These are phyloP conservation scores for Ustilago xerochloae DNA, from an alignment of 1,284 basidiomycete species.

Conservation along the genomic window DNA sequence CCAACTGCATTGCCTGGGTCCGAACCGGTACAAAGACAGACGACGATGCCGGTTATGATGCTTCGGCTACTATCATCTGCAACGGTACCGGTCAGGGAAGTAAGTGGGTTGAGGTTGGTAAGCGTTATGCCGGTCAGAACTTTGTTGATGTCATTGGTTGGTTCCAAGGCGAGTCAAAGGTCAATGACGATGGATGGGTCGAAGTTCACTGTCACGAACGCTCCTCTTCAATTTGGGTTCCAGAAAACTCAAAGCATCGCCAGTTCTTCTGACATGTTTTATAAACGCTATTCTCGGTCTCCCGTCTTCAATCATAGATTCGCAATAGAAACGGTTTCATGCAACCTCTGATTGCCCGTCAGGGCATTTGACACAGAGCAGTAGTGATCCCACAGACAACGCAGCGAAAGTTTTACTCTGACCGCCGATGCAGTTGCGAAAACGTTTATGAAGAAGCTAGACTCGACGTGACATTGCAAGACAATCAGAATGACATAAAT, in stretches of 20 bases:
- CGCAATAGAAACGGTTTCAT: constrained; percentile 1
- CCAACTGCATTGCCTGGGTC: constrained; percentile 56
- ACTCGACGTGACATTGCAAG: too few relatives aligned
- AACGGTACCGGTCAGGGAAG: constrained; percentile 46
- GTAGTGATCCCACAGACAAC: too few relatives aligned
- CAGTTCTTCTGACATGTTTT: too few relatives aligned
- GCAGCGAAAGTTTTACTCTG: too few relatives aligned
- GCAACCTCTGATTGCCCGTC: too few relatives aligned
- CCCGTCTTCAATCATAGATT: too few relatives aligned
- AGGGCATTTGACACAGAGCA: too few relatives aligned
- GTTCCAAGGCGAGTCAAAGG: constrained; percentile 47
- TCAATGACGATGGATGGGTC: constrained; percentile 57
- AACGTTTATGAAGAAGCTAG: too few relatives aligned
- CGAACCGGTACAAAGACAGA: constrained; percentile 33
- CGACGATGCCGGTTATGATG: constrained; percentile 42
- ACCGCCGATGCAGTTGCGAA: too few relatives aligned
- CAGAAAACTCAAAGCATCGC: constrained; percentile 42
- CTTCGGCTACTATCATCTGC: constrained; percentile 58
- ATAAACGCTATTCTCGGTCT: too few relatives aligned
- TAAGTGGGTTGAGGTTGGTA: constrained; percentile 58
- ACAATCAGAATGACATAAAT: too few relatives aligned
- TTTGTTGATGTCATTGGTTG: constrained; percentile 57
- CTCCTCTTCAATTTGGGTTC: constrained; percentile 51
- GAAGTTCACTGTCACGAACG: constrained; percentile 47
- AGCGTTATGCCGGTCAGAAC: constrained; percentile 44